phyloP scores from a whole-genome alignment of 768 basidiomycete genomes.

The Hysterangium stoloniferum region DNA sequence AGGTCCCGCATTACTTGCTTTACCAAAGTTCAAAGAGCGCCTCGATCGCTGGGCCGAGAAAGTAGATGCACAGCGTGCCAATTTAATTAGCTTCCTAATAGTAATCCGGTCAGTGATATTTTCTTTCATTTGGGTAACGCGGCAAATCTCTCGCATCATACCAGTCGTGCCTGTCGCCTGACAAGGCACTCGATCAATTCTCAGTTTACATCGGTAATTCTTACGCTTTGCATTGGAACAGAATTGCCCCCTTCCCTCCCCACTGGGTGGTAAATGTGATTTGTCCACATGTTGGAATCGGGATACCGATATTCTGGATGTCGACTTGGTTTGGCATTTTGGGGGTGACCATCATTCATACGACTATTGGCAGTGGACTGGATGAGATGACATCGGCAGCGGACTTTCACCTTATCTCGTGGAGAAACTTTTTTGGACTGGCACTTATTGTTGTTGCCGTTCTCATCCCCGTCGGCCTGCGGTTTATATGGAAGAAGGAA shows the following conservation, averaged over 20 bases:
- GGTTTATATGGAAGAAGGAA: conserved; percentile 72
- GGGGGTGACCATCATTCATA: conserved; percentile 90
- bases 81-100: conserved; percentile 87
- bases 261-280: conserved; percentile 96
- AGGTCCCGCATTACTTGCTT: conserved; percentile 82
- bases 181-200: not conserved
- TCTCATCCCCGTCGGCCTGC: conserved; percentile 85
- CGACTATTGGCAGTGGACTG: conserved; percentile 86
- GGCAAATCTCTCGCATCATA: not conserved
- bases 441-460: conserved; percentile 83
- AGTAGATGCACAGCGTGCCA: conserved; percentile 71
- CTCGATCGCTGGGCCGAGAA: conserved; percentile 78
- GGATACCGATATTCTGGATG: conserved; percentile 78
- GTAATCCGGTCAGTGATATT: conserved; percentile 42
- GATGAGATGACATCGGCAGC: conserved; percentile 92
- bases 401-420: conserved; percentile 91
- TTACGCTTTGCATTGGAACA: conserved; percentile 20
- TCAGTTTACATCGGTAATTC: not conserved
- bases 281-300: conserved; percentile 88
- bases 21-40: conserved; percentile 77
- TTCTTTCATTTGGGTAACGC: not conserved
- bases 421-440: conserved; percentile 82
- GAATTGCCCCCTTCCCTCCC: conserved; percentile 90
- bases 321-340: conserved; percentile 87
- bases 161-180: not conserved